These are phyloP conservation scores for Xylaria castorea DNA, from an alignment of 495 filamentous ascomycete species.

Conservation along the genomic window DNA sequence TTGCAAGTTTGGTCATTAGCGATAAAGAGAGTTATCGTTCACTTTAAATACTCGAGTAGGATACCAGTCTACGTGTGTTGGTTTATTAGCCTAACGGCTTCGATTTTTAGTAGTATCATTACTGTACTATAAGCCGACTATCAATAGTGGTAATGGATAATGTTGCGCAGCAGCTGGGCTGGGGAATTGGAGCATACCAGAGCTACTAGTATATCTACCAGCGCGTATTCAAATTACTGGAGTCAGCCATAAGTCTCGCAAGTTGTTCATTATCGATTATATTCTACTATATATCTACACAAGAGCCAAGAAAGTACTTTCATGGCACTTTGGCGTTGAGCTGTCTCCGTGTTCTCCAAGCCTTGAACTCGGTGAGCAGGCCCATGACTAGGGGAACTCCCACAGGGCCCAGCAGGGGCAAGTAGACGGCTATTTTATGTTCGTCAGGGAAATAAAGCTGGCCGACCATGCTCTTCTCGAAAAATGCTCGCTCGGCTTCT, in stretches of 20 bases:
- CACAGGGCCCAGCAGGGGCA: slow-evolving; percentile 89
- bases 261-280: slow-evolving; percentile 15
- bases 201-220: background rate
- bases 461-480: slow-evolving; percentile 98
- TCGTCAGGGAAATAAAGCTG: slow-evolving; percentile 98
- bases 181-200: background rate
- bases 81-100: background rate
- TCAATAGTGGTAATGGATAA: background rate
- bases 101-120: background rate
- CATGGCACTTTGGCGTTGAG: slow-evolving; percentile 41
- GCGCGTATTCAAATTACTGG: background rate
- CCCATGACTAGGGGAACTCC: slow-evolving; percentile 89
- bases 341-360: slow-evolving; percentile 53
- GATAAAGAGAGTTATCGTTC: background rate
- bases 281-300: background rate
- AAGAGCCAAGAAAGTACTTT: slow-evolving; percentile 6
- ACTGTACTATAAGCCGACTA: background rate
- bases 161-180: background rate
- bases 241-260: background rate
- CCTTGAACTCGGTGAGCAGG: slow-evolving; percentile 78
- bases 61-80: background rate
- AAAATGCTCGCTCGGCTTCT: slow-evolving; percentile 93
- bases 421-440: slow-evolving; percentile 96
- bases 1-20: background rate
- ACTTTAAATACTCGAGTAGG: background rate